These are phyloP conservation scores for Lantana camara DNA, from an alignment of 257 asterid genomes.

Conservation along the genomic window DNA sequence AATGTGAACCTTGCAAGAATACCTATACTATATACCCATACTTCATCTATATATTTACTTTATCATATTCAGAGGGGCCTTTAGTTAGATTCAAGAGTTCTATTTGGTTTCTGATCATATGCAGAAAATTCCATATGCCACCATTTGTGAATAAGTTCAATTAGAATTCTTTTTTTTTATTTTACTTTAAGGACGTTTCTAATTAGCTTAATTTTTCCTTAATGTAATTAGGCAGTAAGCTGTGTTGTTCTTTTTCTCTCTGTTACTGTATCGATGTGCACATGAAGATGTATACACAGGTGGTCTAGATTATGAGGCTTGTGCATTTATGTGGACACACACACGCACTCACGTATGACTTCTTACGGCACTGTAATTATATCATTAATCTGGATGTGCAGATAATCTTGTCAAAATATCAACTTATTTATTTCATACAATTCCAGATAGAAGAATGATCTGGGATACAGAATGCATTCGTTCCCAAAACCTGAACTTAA, in stretches of 20 bases:
- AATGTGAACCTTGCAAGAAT: neutral
- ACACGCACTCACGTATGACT: neutral
- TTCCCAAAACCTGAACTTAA: neutral
- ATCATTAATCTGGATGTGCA: neutral
- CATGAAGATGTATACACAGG: neutral
- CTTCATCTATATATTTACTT: neutral
- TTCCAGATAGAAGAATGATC: conserved; percentile 2
- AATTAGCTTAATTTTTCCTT: neutral
- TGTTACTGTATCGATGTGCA: neutral
- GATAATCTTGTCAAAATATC: neutral
- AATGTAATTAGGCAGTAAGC: no score
- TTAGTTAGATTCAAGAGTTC: neutral
- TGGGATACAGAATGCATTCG: neutral
- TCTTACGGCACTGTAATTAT: neutral
- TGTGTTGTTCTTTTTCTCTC: neutral
- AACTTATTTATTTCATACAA: neutral
- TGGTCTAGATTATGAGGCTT: neutral
- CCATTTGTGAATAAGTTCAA: neutral
- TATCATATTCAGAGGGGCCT: neutral
- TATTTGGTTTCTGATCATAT: neutral
- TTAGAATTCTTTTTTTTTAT: neutral
- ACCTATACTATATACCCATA: neutral
- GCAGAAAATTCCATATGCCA: neutral
- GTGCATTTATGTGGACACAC: neutral
- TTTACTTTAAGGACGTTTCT: neutral